phyloP scores from a whole-genome alignment of 768 basidiomycete genomes.

The Suillus subalutaceus region DNA sequence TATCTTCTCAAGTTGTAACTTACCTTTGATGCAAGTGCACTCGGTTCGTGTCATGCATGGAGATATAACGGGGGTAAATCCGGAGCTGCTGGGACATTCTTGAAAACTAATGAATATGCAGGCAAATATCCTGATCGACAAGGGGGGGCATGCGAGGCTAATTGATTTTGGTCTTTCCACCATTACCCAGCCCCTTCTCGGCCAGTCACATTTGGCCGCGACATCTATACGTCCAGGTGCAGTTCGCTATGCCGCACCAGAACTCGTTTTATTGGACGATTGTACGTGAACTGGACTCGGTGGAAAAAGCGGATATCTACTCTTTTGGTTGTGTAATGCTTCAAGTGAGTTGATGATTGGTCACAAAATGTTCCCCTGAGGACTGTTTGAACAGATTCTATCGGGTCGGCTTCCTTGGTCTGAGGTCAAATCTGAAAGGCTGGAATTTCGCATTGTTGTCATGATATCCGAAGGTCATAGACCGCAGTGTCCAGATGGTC shows the following conservation, averaged over 20 bases:
- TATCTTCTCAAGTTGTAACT: neutral
- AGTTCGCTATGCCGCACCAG: no score
- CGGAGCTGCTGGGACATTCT: neutral
- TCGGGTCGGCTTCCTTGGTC: neutral
- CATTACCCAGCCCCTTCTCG: neutral
- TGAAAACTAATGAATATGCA: neutral
- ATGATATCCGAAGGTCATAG: neutral
- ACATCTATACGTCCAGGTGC: neutral
- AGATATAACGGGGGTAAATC: neutral
- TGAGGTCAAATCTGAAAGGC: neutral
- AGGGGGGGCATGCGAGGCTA: neutral
- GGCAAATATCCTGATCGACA: neutral
- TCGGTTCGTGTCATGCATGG: neutral
- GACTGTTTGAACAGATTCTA: neutral
- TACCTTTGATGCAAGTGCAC: neutral
- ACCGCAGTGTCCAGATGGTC: neutral
- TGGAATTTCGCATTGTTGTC: neutral
- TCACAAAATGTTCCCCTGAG: neutral
- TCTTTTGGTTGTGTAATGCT: conserved; percentile 4
- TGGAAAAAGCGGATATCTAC: neutral
- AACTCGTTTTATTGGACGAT: neutral
- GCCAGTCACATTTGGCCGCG: neutral
- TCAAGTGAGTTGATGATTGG: neutral
- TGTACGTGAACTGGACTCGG: neutral
- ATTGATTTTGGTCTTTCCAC: neutral